Base-by-base conservation (phyloP, 768 basidiomycete genomes). In the Terana coerulea region DNA sequence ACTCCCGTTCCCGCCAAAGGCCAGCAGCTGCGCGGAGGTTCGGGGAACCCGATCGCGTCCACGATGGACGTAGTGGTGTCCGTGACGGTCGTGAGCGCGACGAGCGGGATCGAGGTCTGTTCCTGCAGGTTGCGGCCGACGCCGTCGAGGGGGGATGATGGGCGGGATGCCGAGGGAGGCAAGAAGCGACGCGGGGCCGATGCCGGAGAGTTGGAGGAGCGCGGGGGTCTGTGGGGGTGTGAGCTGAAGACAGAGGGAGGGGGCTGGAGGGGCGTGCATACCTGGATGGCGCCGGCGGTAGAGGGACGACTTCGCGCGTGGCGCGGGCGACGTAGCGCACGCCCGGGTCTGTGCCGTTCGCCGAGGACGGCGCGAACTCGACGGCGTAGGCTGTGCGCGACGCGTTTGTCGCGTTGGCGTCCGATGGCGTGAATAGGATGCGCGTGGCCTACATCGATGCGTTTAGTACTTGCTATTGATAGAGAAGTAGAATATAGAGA, bases 51-150 rank as follows among this genome's bases (percentile, higher is more conserved):
- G 44, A 81, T 79, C 26, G 67, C 68, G 56, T 79, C 69, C 10
- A 73, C 72, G 6, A 55, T 11, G 41, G 35, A 17, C 26, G 35
- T 6, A 14, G 22, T 2, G 35, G 7, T 26, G 6, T 33, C 1
- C 25, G 19, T 17, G 25, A 44, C 26, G 4, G 35, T 35, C 33
- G 46, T 22, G 26, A 15, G n/a, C 14, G 26, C 46, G 14, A 19
- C 35, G 14, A 35, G 21, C 11, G 46, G 33, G 6, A 28, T 35
- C 6, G 22, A 22, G 12, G 34, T 30, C 47, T 81, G 80, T 55
- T 83, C 80, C 59, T 81, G 79, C 22, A 83, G 70, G 60, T 83
- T 81, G 62, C 70, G 72, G 5, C 79, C 79, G 8, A 81, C 78
- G 8, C 71, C 73, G 55, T 70, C 70, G 25, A 80, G 64, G 47